phyloP scores from a whole-genome alignment of 169 alveolate genomes.

The Plasmodium knowlesi region DNA sequence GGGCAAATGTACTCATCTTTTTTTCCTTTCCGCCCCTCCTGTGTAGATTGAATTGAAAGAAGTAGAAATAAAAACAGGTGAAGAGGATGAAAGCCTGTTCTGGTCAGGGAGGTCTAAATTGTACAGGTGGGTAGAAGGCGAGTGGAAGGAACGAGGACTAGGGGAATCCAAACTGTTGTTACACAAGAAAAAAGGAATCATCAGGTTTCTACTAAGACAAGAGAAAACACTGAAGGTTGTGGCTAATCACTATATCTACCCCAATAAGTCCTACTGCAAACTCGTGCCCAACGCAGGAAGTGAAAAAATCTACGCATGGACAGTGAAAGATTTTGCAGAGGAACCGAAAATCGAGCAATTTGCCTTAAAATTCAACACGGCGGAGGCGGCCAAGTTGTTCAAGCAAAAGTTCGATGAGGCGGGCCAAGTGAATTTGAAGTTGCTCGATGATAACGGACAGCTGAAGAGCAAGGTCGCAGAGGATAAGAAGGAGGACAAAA shows the following conservation, averaged over 20 bases:
- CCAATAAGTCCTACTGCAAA: slow-evolving; percentile 88
- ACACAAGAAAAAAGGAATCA: slow-evolving; percentile 92
- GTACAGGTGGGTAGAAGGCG: slow-evolving; percentile 93
- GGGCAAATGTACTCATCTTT: neutral
- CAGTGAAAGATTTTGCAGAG: slow-evolving; percentile 96
- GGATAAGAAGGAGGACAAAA: slow-evolving; percentile 40
- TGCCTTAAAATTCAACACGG: slow-evolving; percentile 93
- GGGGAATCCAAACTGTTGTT: slow-evolving; percentile 96
- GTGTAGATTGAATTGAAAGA: slow-evolving; percentile 93
- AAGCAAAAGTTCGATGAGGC: slow-evolving; percentile 93
- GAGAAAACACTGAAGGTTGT: slow-evolving; percentile 96
- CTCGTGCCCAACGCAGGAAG: slow-evolving; percentile 96
- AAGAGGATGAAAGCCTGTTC: slow-evolving; percentile 95
- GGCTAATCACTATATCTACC: slow-evolving; percentile 94
- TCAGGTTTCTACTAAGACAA: slow-evolving; percentile 95
- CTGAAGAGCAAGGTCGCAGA: slow-evolving; percentile 43
- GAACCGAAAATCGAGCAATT: slow-evolving; percentile 94
- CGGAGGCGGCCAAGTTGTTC: slow-evolving; percentile 91
- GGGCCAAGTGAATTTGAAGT: slow-evolving; percentile 85
- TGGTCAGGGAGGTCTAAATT: slow-evolving; percentile 95
- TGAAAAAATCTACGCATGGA: slow-evolving; percentile 97
- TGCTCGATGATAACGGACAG: slow-evolving; percentile 77
- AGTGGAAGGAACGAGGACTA: slow-evolving; percentile 98
- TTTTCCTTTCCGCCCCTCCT: neutral
- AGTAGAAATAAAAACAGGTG: slow-evolving; percentile 95